Evolutionary conservation across 805 yeast species (phyloP), one percentile per base, ranked within the genome.

Genomic region (Teunomyces panamensis): DNA sequence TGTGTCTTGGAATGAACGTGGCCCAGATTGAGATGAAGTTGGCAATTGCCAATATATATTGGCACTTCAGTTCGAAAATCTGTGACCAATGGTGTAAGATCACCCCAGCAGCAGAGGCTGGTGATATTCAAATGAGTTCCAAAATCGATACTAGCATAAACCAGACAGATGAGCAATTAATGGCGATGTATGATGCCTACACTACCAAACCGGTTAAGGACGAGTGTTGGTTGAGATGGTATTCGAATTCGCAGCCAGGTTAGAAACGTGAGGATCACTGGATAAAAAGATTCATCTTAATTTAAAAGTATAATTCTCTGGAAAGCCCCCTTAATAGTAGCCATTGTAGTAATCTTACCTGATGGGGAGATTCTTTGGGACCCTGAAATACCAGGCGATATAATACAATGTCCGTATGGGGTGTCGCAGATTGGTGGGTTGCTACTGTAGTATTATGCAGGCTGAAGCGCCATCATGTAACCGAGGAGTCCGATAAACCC

Each of bases 1-100:
- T 84, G 89, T 85, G 92, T 57, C 67, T 84, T 46, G 91, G 92
- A 1, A 77, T 81, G 81, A 74, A 85, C 58, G 60, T 85, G 35
- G 90, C 90, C 0, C 63, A 78, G 14, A 77, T 79, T 36, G 90
- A 84, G 58, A 82, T 85, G 72, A 85, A 84, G 58, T 56, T 83
- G 37, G 74, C 77, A 9, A 57, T 81, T 27, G 79, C 82, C 8
- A 74, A 75, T 49, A 60, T 85, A 13, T 78, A 83, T 56, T 75
- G 79, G 73, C 71, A 77, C 43, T 80, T 59, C 53, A 46, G 52
- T 9, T 72, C 80, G 20, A 49, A 53, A 10, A 58, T 79, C 7
- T 68, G 75, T 43, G 30, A 55, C 1, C 69, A 71, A 39, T 78
- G 83, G 83, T 75, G 81, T 52, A 51, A 55, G 2, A 53, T 71